Evolutionary conservation across 2,329 filamentous ascomycete species (phyloP).

Genomic region (Aspergillus fijiensis): DNA sequence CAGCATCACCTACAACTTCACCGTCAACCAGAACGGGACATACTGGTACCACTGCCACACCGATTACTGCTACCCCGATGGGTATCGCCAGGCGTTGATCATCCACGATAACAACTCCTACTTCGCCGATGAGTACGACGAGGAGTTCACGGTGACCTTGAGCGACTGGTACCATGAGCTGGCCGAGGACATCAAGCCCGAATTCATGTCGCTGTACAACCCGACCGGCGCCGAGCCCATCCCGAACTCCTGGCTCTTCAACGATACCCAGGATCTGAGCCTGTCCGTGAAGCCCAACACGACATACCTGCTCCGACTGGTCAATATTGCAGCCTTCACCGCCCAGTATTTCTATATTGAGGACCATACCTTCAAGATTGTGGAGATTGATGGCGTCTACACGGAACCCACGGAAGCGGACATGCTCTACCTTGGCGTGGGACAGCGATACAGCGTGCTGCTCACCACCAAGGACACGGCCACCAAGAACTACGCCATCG

Average conservation of each 20-base stretch:
- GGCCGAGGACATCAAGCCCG: slow-evolving; percentile 54
- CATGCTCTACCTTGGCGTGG: slow-evolving; percentile 66
- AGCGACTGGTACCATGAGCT: slow-evolving; percentile 72
- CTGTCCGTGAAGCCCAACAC: slow-evolving; percentile 63
- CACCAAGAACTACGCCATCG: slow-evolving; percentile 63
- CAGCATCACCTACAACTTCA: slow-evolving; percentile 67
- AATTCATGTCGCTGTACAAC: slow-evolving; percentile 45
- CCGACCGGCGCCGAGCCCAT: slow-evolving; percentile 64
- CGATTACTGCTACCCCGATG: slow-evolving; percentile 65
- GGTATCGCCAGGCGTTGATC: slow-evolving; percentile 65
- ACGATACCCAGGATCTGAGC: slow-evolving; percentile 63
- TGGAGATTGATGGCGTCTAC: slow-evolving; percentile 73
- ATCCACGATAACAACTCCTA: slow-evolving; percentile 59
- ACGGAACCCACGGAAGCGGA: slow-evolving; percentile 60
- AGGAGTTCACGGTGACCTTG: slow-evolving; percentile 65
- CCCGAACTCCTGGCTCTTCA: slow-evolving; percentile 64
- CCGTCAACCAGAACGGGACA: slow-evolving; percentile 56
- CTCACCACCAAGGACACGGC: slow-evolving; percentile 64
- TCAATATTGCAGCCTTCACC: slow-evolving; percentile 72
- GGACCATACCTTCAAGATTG: slow-evolving; percentile 61
- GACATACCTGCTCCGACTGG: slow-evolving; percentile 71
- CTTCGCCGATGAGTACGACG: slow-evolving; percentile 53
- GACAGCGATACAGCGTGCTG: slow-evolving; percentile 60
- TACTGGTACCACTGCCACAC: slow-evolving; percentile 71
- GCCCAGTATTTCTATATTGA: slow-evolving; percentile 53